Conservation (phyloP, 331 rosid species). For the Pyracantha coccinea region DNA sequence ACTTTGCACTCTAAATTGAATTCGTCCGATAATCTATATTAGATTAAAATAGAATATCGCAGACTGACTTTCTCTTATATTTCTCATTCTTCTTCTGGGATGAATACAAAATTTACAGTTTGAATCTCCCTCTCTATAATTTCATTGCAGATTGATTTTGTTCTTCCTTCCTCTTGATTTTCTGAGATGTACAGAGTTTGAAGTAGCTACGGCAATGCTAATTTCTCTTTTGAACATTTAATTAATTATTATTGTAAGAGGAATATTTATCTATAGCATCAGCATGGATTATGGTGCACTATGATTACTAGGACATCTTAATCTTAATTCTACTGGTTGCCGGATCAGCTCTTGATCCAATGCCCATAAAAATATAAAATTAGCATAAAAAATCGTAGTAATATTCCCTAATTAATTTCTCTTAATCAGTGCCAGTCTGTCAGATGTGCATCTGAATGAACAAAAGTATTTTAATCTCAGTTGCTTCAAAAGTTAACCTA, state of each 20-base stretch:
- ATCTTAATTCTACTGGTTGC: slow-evolving; percentile 19
- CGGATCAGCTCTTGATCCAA: slow-evolving; percentile 31
- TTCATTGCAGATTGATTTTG: slow-evolving; percentile 1
- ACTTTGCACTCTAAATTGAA: neutral
- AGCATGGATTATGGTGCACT: slow-evolving; percentile 15
- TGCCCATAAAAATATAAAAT: slow-evolving; percentile 1
- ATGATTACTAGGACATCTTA: slow-evolving; percentile 10
- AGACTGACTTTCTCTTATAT: neutral
- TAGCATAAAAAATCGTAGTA: slow-evolving; percentile 13
- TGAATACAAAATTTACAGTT: neutral
- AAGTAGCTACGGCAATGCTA: neutral
- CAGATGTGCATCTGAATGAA: slow-evolving; percentile 31
- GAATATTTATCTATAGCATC: neutral
- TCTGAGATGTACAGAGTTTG: neutral
- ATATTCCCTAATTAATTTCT: neutral
- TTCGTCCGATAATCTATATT: neutral
- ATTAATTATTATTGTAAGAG: neutral
- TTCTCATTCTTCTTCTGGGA: neutral
- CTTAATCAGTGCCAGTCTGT: slow-evolving; percentile 7
- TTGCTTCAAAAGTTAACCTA: slow-evolving; percentile 21
- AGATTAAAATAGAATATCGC: neutral
- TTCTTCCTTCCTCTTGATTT: neutral
- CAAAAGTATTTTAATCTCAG: slow-evolving; percentile 6
- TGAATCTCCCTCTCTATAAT: neutral
- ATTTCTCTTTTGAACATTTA: neutral